Percentiles rank a stretch among this genome's conserved stretches.
phyloP scores from a whole-genome alignment of 495 filamentous ascomycete species.

The Diplogelasinospora grovesii region DNA sequence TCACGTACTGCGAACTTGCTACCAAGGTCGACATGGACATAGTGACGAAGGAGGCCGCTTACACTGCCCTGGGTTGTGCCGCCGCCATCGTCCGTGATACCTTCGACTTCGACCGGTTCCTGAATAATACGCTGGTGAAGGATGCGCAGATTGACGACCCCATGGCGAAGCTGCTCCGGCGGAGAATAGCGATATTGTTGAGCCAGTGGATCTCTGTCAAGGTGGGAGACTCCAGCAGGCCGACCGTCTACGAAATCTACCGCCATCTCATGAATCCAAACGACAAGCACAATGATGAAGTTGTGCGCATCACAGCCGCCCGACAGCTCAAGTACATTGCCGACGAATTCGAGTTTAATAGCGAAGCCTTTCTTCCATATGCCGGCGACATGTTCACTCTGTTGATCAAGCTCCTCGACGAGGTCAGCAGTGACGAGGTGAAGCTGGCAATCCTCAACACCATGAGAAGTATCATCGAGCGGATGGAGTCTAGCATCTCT shows the following conservation, averaged over 20 bases:
- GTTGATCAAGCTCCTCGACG: conserved; percentile 68
- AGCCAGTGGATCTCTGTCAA: conserved; percentile 84
- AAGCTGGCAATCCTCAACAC: conserved; percentile 84
- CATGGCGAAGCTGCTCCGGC: conserved; percentile 78
- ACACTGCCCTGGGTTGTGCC: conserved; percentile 83
- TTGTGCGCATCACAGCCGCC: conserved; percentile 87
- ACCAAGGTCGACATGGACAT: conserved; percentile 63
- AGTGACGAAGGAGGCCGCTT: conserved; percentile 83
- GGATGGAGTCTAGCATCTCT: conserved; percentile 67
- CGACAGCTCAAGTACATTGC: conserved; percentile 70
- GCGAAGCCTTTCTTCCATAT: conserved; percentile 64
- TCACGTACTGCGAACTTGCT: conserved; percentile 70
- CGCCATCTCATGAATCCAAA: conserved; percentile 73
- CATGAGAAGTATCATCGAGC: conserved; percentile 67
- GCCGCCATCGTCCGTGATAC: conserved; percentile 60
- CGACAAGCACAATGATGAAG: conserved; percentile 78
- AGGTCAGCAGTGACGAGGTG: conserved; percentile 77
- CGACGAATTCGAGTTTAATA: conserved; percentile 76
- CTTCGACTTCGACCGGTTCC: conserved; percentile 76
- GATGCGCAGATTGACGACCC: conserved; percentile 73
- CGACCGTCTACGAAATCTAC: conserved; percentile 83
- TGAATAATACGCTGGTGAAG: conserved; percentile 63
- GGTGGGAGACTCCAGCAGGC: conserved; percentile 52
- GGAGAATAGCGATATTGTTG: conserved; percentile 79
- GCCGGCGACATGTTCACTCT: conserved; percentile 59